Evolutionary conservation across 2,329 filamentous ascomycete species (phyloP).

Genomic region (Hymenoscyphus fraxineus): DNA sequence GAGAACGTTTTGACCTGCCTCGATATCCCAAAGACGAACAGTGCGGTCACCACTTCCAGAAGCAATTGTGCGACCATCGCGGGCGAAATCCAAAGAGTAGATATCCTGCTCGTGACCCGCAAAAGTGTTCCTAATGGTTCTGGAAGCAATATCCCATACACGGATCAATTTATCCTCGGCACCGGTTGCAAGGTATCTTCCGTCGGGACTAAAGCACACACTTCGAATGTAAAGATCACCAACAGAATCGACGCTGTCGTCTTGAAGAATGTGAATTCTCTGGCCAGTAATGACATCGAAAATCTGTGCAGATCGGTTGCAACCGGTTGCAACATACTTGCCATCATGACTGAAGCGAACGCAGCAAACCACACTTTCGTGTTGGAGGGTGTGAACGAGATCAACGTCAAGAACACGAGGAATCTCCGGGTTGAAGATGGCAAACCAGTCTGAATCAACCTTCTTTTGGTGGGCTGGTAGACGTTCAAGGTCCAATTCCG

Average conservation of each 20-base stretch:
- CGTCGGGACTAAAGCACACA: constrained; percentile 97
- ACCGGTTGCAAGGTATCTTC: constrained; percentile 88
- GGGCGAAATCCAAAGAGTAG: constrained; percentile 91
- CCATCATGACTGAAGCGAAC: constrained; percentile 95
- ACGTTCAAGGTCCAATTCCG: constrained; percentile 82
- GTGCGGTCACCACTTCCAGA: constrained; percentile 94
- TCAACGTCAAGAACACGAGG: constrained; percentile 90
- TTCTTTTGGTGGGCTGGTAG: constrained; percentile 85
- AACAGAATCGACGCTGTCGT: constrained; percentile 79
- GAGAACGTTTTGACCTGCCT: constrained; percentile 74
- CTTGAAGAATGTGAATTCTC: constrained; percentile 85
- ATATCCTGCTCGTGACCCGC: constrained; percentile 98
- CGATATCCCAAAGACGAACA: constrained; percentile 94
- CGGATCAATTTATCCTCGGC: constrained; percentile 97
- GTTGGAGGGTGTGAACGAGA: constrained; percentile 84
- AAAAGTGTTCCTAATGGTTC: constrained; percentile 88
- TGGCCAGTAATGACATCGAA: constrained; percentile 87
- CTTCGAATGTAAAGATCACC: constrained; percentile 96
- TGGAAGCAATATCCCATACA: constrained; percentile 87
- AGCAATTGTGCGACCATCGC: constrained; percentile 89
- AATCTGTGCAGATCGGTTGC: constrained; percentile 98
- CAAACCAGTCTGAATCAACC: constrained; percentile 88
- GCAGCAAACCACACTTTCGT: constrained; percentile 97
- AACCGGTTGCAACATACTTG: constrained; percentile 92
- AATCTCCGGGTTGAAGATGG: constrained; percentile 90